A percentile compares a stretch with the other conserved stretches of the same genome.
Conservation (phyloP, 805 yeast species). For the Yamadazyma kitorensis region DNA sequence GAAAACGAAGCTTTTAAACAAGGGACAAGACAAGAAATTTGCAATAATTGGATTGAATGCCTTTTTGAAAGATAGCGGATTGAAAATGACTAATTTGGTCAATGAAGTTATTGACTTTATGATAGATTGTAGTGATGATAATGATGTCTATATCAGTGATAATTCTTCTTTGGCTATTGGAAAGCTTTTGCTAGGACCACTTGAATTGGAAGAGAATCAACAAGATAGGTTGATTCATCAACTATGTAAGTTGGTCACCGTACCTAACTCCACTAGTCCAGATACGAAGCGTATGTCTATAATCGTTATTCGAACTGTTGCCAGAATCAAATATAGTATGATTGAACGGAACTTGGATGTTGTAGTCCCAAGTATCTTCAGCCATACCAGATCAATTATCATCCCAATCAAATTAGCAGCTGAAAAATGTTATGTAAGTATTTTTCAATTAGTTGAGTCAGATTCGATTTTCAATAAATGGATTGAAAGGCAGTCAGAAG, state of each 20-base stretch:
- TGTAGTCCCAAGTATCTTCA: constrained; percentile 71
- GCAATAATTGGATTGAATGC: constrained; percentile 74
- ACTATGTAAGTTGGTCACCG: constrained; percentile 46
- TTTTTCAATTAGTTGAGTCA: constrained; percentile 64
- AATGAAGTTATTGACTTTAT: constrained; percentile 51
- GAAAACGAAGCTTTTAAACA: constrained; percentile 54
- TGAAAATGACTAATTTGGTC: constrained; percentile 53
- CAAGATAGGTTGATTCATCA: constrained; percentile 45
- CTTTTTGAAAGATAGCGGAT: constrained; percentile 71
- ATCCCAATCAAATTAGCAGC: constrained; percentile 94
- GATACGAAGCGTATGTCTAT: constrained; percentile 81
- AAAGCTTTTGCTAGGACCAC: constrained; percentile 55
- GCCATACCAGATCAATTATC: constrained; percentile 80
- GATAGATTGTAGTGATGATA: constrained; percentile 39
- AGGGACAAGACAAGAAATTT: constrained; percentile 50
- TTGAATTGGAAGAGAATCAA: constrained; percentile 43
- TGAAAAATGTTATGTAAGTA: constrained; percentile 78
- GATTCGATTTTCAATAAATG: constrained; percentile 67
- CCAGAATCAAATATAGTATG: constrained; percentile 54
- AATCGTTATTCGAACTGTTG: constrained; percentile 71
- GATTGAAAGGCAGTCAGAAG: constrained; percentile 47
- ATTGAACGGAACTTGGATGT: constrained; percentile 53
- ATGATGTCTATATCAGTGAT: constrained; percentile 58
- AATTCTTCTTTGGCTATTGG: constrained; percentile 80
- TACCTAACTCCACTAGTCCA: constrained; percentile 58